A percentile compares a stretch with the other conserved stretches of the same genome.
phyloP scores from a whole-genome alignment of 345 rosid species.

The Litchi chinensis region DNA sequence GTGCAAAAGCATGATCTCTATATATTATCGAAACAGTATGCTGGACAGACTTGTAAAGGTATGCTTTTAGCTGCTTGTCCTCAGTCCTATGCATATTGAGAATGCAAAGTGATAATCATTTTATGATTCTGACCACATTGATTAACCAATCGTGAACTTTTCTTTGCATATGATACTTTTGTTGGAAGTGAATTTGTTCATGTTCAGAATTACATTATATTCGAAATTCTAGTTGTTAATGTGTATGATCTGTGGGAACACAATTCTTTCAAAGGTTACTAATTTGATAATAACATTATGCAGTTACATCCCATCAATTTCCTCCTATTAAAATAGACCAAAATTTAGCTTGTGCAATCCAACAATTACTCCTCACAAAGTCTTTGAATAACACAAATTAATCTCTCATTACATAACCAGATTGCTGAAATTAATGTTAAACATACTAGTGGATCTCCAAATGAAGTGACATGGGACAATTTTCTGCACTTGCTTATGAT shows the following conservation, averaged over 20 bases:
- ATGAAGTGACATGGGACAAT: too few species aligned
- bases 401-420: not conserved
- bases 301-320: not conserved
- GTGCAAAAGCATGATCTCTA: slow-evolving; percentile 69
- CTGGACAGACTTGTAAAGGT: slow-evolving; percentile 76
- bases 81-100: not conserved
- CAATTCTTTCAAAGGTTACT: not conserved
- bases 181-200: not conserved
- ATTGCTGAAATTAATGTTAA: not conserved
- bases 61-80: slow-evolving; percentile 6
- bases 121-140: not conserved
- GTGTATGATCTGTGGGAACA: not conserved
- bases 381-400: not conserved
- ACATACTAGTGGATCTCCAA: too few species aligned
- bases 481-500: too few species aligned
- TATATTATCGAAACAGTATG: slow-evolving; percentile 88
- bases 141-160: slow-evolving; percentile 1
- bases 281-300: not conserved
- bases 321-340: not conserved
- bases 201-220: not conserved
- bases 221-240: not conserved
- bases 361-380: not conserved
- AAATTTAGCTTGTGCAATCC: not conserved
- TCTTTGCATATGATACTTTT: not conserved
- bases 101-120: slow-evolving; percentile 1